Conservation (phyloP, 306 rosid genomes). For the Begonia loranthoides region DNA sequence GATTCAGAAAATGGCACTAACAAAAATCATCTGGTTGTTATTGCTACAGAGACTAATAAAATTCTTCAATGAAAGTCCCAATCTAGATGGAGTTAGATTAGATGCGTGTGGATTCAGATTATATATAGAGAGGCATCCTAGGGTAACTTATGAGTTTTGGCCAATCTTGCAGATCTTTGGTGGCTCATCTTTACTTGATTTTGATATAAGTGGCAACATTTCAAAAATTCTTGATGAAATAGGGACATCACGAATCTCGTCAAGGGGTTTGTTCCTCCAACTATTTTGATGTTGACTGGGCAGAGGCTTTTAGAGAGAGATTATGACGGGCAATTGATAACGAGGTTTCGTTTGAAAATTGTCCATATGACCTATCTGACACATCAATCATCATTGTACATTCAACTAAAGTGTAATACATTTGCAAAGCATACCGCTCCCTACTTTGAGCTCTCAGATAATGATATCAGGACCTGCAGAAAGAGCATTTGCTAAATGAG, state of each 20-base stretch:
- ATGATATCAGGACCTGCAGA: slow-evolving; percentile 91
- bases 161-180: slow-evolving; percentile 52
- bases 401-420: slow-evolving; percentile 64
- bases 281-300: slow-evolving; percentile 35
- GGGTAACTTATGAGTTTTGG: slow-evolving; percentile 28
- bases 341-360: slow-evolving; percentile 67
- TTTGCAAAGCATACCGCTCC: slow-evolving; percentile 60
- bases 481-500: slow-evolving; percentile 47
- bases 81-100: slow-evolving; percentile 30
- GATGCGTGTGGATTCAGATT: slow-evolving; percentile 36
- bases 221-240: slow-evolving; percentile 53
- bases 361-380: slow-evolving; percentile 74
- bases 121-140: slow-evolving; percentile 32
- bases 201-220: slow-evolving; percentile 45
- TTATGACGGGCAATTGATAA: slow-evolving; percentile 50
- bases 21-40: slow-evolving; percentile 29
- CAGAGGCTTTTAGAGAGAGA: slow-evolving; percentile 56
- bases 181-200: slow-evolving; percentile 38
- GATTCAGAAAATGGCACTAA: slow-evolving; percentile 38
- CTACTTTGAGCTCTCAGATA: slow-evolving; percentile 63
- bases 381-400: slow-evolving; percentile 58
- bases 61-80: slow-evolving; percentile 39
- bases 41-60: slow-evolving; percentile 32
- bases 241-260: slow-evolving; percentile 50
- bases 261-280: slow-evolving; percentile 44